Evolutionary conservation across 352 stramenopile species (phyloP), one percentile per base, ranked within the genome.

Genomic region (Achlya hypogyna): DNA sequence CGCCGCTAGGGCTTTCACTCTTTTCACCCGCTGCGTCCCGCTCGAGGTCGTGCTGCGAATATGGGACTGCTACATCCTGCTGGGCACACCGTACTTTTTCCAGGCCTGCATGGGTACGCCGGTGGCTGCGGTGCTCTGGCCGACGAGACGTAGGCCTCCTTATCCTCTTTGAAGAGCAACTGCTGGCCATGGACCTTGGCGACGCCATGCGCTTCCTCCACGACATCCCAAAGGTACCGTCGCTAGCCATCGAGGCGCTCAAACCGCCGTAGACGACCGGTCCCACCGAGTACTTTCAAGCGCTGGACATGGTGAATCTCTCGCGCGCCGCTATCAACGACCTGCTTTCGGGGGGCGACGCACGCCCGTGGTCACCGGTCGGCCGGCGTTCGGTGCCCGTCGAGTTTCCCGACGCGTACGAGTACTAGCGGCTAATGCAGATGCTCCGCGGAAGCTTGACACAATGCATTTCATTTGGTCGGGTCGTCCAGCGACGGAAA

Each of bases 51-150:
- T 85, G 3, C 67, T 94, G 65, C 86, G 82, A 10, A 66, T 94
- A 5, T 93, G 84, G 86, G 86, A 94, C 70, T 87, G 84, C 71
- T 94, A 90, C 62, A 81, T 94, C 12, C 70, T 85, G 29, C 47
- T 91, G 16, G 84, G 86, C 38, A 88, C 86, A 47, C 75, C 84
- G 20, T 94, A 93, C 71, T 93, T 94, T 72, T 94, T 94, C 66
- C 86, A 93, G 56, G 84, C 84, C 6, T 91, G 82, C 71, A 86
- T 94, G 71, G 86, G 85, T 92, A 71, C 60, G 74, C 35, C 25
- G 23, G 3, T 56, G 16, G 22, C 42, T 31, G 45, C 0, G 27
- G 16, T 0, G n/a, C 45, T 40, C 51, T 25, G 43, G 16, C 25
- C n/a, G n/a, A n/a, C n/a, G n/a, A n/a, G n/a, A n/a, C n/a, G 20